Base-by-base conservation (phyloP, 768 basidiomycete species). In the Sarcodon aspratus region DNA sequence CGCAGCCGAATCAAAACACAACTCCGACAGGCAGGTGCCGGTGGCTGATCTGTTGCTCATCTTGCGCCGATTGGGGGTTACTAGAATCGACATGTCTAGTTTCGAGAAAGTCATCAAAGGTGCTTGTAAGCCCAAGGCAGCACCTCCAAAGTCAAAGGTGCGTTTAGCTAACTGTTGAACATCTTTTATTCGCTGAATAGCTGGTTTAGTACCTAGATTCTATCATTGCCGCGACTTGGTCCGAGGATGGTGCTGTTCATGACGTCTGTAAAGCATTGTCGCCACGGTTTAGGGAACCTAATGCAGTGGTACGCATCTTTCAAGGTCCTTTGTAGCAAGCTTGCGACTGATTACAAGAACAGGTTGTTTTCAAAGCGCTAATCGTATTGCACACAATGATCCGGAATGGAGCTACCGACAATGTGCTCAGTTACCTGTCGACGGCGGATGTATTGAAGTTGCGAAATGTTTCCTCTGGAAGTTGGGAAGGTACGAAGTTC, bases 291-390 rank as follows among this genome's bases (percentile, higher is more conserved):
- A 76, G 87, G 18, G 96, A 99, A 63, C 88, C 94, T 33, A 97
- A 97, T 65, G 79, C 81, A 12, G 79, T 94, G 44, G 92, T 95
- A 59, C 60, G 86, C 68, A 42, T 42, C n/a, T 51, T 31, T 36
- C 36, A 37, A 9, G 17, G 9, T 47, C 18, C n/a, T 38, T 12
- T 33, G 9, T 34, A 36, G 11, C 42, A 27, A 15, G 33, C 15
- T 11, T 36, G 32, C 10, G 44, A 12, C 34, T 44, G 50, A 35
- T 46, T 34, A n/a, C n/a, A 11, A 21, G 18, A 7, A 10, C 57
- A 96, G 93, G 76, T 98, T 55, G 93, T 90, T n/a, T 97, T 98
- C 79, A 99, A 99, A 62, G 92, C 93, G 0, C 71, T 98, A 55
- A 84, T 99, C 57, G 90, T 95, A 3, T 71, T 98, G 7, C 96